Evolutionary conservation across 306 rosid genomes (phyloP).

Genomic region (Malus asiatica): DNA sequence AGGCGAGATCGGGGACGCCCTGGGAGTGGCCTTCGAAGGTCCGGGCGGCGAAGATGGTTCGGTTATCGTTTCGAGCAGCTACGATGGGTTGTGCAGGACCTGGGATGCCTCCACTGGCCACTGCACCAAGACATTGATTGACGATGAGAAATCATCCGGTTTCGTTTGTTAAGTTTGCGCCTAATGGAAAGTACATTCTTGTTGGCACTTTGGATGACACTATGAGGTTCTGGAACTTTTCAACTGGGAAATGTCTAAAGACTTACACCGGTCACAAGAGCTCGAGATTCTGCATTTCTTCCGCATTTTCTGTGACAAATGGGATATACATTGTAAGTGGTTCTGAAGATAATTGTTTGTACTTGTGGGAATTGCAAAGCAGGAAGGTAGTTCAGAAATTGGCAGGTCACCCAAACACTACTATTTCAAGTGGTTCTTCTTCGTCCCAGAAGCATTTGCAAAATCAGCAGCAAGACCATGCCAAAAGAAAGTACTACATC

Average conservation of each 20-base stretch:
- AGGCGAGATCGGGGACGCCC: constrained; percentile 88
- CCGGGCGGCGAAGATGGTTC: constrained; percentile 77
- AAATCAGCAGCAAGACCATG: too few species aligned
- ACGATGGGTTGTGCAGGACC: constrained; percentile 87
- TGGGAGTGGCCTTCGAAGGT: constrained; percentile 73
- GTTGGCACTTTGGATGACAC: constrained; percentile 91
- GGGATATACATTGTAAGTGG: constrained; percentile 90
- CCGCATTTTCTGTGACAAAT: constrained; percentile 73
- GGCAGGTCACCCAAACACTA: constrained; percentile 99
- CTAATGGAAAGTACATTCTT: constrained; percentile 77
- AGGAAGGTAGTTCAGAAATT: constrained; percentile 76
- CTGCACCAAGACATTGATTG: constrained; percentile 85
- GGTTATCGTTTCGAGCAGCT: constrained; percentile 86
- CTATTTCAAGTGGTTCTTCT: too few species aligned
- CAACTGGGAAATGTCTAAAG: constrained; percentile 86
- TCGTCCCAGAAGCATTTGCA: too few species aligned
- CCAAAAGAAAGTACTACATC: too few species aligned
- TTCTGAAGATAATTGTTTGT: constrained; percentile 76
- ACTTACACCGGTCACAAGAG: constrained; percentile 75
- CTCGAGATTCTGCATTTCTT: constrained; percentile 77
- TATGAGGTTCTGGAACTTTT: constrained; percentile 93
- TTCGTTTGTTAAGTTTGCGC: constrained; percentile 86
- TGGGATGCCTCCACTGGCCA: constrained; percentile 94
- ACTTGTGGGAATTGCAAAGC: constrained; percentile 83
- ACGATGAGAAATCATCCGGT: constrained; percentile 95